Percentiles rank a stretch among this genome's conserved stretches.
Conservation (phyloP, 805 yeast genomes). For the Geotrichum ghanense region DNA sequence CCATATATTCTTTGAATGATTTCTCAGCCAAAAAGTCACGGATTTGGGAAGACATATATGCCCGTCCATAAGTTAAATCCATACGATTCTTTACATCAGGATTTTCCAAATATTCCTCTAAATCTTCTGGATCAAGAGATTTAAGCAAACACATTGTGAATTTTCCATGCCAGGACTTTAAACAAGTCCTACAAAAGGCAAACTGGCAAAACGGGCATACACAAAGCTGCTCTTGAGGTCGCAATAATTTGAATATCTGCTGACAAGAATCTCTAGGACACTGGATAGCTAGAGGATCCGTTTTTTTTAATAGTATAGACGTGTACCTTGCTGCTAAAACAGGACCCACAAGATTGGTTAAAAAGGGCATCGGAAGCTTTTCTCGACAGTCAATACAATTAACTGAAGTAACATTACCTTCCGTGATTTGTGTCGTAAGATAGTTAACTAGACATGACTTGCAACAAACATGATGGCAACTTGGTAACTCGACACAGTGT, state of each 20-base stretch:
- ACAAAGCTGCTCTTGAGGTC: constrained; percentile 13
- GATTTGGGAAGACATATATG: background rate
- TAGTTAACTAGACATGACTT: constrained; percentile 12
- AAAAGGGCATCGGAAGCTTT: background rate
- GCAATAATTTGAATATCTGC: constrained; percentile 8
- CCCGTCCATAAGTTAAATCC: background rate
- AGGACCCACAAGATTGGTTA: constrained; percentile 7
- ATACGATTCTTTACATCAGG: background rate
- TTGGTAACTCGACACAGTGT: constrained; percentile 8
- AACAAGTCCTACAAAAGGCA: constrained; percentile 15
- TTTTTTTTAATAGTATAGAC: constrained; percentile 5
- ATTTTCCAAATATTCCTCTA: background rate
- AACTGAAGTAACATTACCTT: constrained; percentile 14
- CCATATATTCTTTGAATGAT: constrained; percentile 12
- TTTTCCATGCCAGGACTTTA: constrained; percentile 17
- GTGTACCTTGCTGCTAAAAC: constrained; percentile 6
- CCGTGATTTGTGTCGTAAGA: constrained; percentile 12
- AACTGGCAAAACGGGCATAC: constrained; percentile 15
- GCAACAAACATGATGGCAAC: constrained; percentile 15
- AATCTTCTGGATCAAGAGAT: background rate
- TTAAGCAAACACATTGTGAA: constrained; percentile 10
- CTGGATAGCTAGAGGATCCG: constrained; percentile 10
- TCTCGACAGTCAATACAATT: constrained; percentile 10
- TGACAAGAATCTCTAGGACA: constrained; percentile 15
- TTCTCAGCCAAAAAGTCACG: constrained; percentile 8